phyloP scores from a whole-genome alignment of 805 yeast species.

The Kluyveromyces starmeri region DNA sequence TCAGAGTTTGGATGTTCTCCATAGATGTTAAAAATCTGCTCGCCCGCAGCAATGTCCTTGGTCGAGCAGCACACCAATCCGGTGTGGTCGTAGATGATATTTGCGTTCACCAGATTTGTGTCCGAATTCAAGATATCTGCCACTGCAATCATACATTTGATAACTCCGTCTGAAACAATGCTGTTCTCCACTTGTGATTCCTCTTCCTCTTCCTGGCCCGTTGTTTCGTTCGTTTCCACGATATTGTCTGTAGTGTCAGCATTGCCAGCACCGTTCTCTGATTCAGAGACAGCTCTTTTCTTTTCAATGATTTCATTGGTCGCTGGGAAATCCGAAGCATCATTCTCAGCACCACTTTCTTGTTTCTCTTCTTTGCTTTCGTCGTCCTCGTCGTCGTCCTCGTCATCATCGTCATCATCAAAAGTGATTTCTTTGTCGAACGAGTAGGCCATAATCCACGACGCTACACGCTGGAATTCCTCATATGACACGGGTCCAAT shows the following conservation, averaged over 20 bases:
- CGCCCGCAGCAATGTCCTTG: constrained; percentile 48
- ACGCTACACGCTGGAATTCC: constrained; percentile 64
- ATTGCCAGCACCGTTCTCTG: background rate
- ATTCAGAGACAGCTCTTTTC: background rate
- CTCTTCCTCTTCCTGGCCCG: constrained; percentile 29
- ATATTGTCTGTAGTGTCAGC: no score
- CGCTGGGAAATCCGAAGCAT: constrained; percentile 23
- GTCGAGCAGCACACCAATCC: constrained; percentile 64
- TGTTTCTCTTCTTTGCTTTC: constrained; percentile 25
- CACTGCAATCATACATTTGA: constrained; percentile 84
- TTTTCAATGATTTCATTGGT: constrained; percentile 31
- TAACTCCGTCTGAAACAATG: constrained; percentile 32
- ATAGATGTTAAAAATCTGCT: constrained; percentile 80
- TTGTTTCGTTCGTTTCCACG: no score
- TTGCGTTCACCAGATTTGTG: constrained; percentile 67
- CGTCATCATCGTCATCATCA: constrained; percentile 27
- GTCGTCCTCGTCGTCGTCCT: constrained; percentile 25
- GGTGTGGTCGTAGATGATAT: constrained; percentile 42
- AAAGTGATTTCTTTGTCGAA: constrained; percentile 61
- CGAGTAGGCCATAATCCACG: constrained; percentile 79
- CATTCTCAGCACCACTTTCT: constrained; percentile 23
- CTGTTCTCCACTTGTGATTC: constrained; percentile 29
- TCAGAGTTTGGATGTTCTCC: constrained; percentile 92
- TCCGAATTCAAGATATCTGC: constrained; percentile 91
- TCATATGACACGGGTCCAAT: constrained; percentile 37